Conservation (phyloP, 2,329 filamentous ascomycete species). For the Aureobasidium vineae region DNA sequence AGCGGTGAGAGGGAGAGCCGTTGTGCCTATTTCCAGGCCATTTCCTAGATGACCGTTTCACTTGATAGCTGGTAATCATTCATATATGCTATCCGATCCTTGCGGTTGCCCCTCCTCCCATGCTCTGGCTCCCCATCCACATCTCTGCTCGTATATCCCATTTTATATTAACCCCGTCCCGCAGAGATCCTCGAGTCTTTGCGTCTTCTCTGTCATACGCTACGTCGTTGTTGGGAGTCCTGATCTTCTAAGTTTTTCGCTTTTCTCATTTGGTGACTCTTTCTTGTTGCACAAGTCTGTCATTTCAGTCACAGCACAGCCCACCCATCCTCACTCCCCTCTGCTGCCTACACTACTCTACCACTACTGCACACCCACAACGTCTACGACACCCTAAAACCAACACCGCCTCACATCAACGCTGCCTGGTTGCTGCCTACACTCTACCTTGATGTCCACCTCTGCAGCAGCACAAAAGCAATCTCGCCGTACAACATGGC, state of each 20-base stretch:
- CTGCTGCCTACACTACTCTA: conserved; percentile 16
- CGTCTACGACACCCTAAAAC: conserved; percentile 9
- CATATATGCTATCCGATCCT: conserved; percentile 12
- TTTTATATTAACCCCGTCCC: conserved; percentile 20
- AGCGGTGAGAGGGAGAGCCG: conserved; percentile 24
- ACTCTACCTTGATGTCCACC: conserved; percentile 27
- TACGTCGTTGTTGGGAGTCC: conserved; percentile 15
- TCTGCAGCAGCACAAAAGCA: conserved; percentile 26
- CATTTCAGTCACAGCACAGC: conserved; percentile 26
- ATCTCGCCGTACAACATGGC: conserved; percentile 29
- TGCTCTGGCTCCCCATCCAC: conserved; percentile 8
- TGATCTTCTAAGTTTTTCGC: conserved; percentile 13
- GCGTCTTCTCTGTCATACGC: conserved; percentile 14
- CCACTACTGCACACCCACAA: conserved; percentile 13
- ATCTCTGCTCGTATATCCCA: conserved; percentile 15
- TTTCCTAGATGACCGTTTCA: conserved; percentile 26
- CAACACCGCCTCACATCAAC: conserved; percentile 10
- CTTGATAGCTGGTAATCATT: conserved; percentile 15
- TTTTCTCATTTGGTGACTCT: not conserved
- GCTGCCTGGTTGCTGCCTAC: conserved; percentile 20
- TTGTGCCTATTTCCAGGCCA: conserved; percentile 24
- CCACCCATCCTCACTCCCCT: not conserved
- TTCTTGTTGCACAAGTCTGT: conserved; percentile 16
- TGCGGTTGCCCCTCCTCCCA: conserved; percentile 26
- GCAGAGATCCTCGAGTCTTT: conserved; percentile 11